phyloP scores from a whole-genome alignment of 2,329 filamentous ascomycete genomes.

The Talaromyces sp. region DNA sequence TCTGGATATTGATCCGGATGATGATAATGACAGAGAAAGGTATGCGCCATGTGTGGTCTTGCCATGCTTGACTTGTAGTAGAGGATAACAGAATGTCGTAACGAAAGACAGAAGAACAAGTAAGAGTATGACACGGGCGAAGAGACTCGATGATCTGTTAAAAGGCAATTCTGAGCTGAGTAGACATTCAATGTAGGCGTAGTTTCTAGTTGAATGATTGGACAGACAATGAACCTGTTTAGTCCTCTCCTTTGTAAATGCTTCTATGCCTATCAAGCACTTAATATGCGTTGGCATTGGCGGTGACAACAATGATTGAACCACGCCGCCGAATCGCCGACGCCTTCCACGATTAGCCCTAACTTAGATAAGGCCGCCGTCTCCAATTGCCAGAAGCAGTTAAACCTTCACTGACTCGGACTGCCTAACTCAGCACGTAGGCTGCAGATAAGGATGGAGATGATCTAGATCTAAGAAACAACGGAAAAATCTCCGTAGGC shows the following conservation, averaged over 20 bases:
- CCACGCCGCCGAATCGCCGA: constrained; percentile 3
- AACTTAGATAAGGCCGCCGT: constrained; percentile 1
- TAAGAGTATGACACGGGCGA: background rate
- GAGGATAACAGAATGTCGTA: background rate
- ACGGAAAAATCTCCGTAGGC: background rate
- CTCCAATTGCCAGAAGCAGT: background rate
- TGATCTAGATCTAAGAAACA: too few relatives aligned
- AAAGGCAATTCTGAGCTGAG: constrained; percentile 38
- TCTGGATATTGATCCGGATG: background rate
- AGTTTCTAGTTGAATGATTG: background rate
- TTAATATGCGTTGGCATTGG: background rate
- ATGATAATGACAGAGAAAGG: background rate
- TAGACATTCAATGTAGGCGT: background rate
- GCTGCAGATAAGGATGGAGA: background rate
- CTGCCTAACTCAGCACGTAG: background rate
- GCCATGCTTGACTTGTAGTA: background rate
- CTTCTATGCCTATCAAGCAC: background rate
- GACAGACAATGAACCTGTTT: background rate
- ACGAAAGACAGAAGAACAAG: background rate
- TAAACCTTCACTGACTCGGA: background rate
- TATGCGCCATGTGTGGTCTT: background rate
- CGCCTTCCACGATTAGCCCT: background rate
- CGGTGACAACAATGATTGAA: background rate
- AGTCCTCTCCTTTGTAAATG: background rate
- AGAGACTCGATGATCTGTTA: constrained; percentile 22